These are phyloP conservation scores for Lactarius vividus DNA, from an alignment of 768 basidiomycete species.

Conservation along the genomic window DNA sequence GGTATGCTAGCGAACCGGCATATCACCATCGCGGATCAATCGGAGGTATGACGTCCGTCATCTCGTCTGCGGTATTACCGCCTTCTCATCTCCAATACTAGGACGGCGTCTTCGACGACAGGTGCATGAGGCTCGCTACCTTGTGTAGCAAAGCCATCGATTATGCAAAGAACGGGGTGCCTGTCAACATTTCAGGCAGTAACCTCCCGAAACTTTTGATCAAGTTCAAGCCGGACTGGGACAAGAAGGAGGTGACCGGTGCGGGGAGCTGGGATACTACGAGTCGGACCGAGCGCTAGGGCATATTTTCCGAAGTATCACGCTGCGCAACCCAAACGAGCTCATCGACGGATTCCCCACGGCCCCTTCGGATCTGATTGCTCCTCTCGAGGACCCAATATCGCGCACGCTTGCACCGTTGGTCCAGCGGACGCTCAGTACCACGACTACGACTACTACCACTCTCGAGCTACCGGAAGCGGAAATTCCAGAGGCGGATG, in stretches of 20 bases:
- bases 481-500: not conserved
- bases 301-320: slow-evolving; percentile 62
- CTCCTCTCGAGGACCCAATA: slow-evolving; percentile 11
- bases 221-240: slow-evolving; percentile 79
- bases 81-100: slow-evolving; percentile 35
- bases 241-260: slow-evolving; percentile 41
- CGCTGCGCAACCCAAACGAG: slow-evolving; percentile 40
- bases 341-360: slow-evolving; percentile 21
- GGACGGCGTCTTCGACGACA: slow-evolving; percentile 58
- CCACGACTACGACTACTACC: too few relatives aligned
- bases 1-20: slow-evolving; percentile 70
- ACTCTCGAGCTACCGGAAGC: too few relatives aligned
- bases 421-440: not conserved
- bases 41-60: slow-evolving; percentile 43
- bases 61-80: not conserved
- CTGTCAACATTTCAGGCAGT: slow-evolving; percentile 48
- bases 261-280: slow-evolving; percentile 68
- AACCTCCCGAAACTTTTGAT: slow-evolving; percentile 55
- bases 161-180: slow-evolving; percentile 73
- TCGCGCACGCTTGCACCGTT: slow-evolving; percentile 2
- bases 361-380: not conserved
- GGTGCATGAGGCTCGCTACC: slow-evolving; percentile 57
- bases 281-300: slow-evolving; percentile 69
- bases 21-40: slow-evolving; percentile 75
- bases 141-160: slow-evolving; percentile 72